Evolutionary conservation across 2,329 filamentous ascomycete species (phyloP), one percentile per base, ranked within the genome.

Genomic region (Aspergillus pseudoterreus): DNA sequence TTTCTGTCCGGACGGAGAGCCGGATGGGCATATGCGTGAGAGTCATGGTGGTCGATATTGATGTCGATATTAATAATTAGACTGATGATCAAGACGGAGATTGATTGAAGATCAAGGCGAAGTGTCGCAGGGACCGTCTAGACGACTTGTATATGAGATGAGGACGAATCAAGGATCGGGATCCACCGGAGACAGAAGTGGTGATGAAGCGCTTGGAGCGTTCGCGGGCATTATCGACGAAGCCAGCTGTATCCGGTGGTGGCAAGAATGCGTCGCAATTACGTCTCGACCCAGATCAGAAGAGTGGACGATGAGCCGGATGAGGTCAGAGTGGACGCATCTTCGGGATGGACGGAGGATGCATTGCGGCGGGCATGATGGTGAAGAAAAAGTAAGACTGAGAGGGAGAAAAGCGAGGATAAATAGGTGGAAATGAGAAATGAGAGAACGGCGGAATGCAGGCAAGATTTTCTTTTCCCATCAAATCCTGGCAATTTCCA

Each of bases 1-100:
- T 21, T 12, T 52, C 48, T 6, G 65, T 70, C 43, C 59, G 56
- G 11, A 70, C 51, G 12, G 65, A 68, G 24, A 70, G 56, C 27
- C 56, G 63, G 36, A 64, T 46, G 17, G 65, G 63, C 14, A 52
- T 50, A 38, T 54, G 51, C 19, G 19, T 30, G 6, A 30, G 27
- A 30, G 27, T 30, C 27, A 30, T 30, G 6, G 22, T 6, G 22
- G 27, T 30, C 27, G 27, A 30, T 30, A 4, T 19, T 19, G 30
- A 14, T 54, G n/a, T 47, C 32, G 32, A 22, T 22, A 22, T 6
- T 6, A 22, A 22, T 22, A 6, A 6, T 6, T 6, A 22, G 4
- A 22, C 22, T 22, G 22, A 22, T 22, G 22, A 22, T 22, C 22
- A 22, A 22, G 22, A 6, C 4, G 22, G 22, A 5, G 22, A 6